These are phyloP conservation scores for Ogataea nitratoaversa DNA, from an alignment of 805 yeast species.

Conservation along the genomic window DNA sequence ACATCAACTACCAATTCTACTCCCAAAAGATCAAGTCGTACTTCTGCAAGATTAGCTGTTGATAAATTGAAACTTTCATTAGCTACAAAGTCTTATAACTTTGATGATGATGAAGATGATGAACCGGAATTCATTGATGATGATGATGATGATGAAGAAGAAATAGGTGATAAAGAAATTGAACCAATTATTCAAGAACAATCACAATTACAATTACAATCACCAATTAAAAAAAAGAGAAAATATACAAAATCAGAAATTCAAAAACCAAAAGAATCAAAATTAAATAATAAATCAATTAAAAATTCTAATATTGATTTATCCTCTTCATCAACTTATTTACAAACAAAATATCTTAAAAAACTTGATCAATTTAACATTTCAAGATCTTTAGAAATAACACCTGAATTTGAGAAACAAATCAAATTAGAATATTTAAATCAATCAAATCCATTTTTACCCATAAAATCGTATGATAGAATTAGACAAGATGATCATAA, in stretches of 20 bases:
- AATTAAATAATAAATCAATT: too few species aligned
- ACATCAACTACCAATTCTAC: slow-evolving; percentile 13
- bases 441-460: neutral
- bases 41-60: slow-evolving; percentile 8
- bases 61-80: slow-evolving; percentile 4
- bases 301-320: too few species aligned
- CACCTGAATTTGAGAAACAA: neutral
- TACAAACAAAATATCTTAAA: too few species aligned
- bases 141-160: slow-evolving; percentile 3
- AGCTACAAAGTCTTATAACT: neutral
- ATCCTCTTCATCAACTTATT: neutral
- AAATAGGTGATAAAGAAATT: slow-evolving; percentile 1
- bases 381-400: too few species aligned
- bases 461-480: neutral
- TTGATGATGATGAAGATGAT: too few species aligned
- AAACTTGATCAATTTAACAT: too few species aligned
- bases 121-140: too few species aligned
- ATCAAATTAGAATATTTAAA: neutral
- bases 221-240: neutral
- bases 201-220: too few species aligned
- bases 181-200: too few species aligned
- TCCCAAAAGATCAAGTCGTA: slow-evolving; percentile 5
- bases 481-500: neutral
- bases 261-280: neutral
- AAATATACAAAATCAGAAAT: neutral